Base-by-base conservation (phyloP, 805 yeast species). In the Blastobotrys robertii region DNA sequence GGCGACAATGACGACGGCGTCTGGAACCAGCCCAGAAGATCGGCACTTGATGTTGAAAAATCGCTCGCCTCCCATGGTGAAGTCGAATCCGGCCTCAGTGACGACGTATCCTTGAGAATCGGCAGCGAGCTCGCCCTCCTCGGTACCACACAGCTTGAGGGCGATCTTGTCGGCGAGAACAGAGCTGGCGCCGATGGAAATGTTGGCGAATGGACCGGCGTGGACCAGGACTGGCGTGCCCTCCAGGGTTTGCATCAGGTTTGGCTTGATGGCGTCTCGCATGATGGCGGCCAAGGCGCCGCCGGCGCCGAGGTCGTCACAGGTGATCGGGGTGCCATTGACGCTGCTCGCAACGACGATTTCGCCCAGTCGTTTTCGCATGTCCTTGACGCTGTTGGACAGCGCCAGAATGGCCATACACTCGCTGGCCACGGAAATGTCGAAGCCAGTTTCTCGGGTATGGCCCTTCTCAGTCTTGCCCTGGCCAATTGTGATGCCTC, bases 1-100 rank as follows among this genome's bases (percentile, higher is more conserved):
- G 34, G 97, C 96, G 44, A 90, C 97, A 55, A 90, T 77, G 38
- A 90, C 95, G 44, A 90, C 88, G 37, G 82, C 82, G 62, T 88
- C 94, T 31, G 97, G 97, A 38, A 73, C 69, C 46, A 84, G 72
- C 2, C 95, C 96, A 30, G 94, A 82, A n/a, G 94, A 74, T 62
- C 97, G 80, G 64, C 97, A 87, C 68, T 90, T 90, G 65, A 90
- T 90, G 68, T 90, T 85, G 66, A 90, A 79, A 69, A 90, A 90
- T 57, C 97, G 77, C 72, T 90, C 97, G 52, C 97, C 97, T 53
- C 97, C 97, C 97, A 90, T 90, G 42, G 97, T 90, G 72, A 92
- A 90, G 66, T 90, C 97, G 67, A 90, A 90, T 38, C 97, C 97
- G 38, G 97, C 97, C 64, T 90, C 97, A 39, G 97, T 90, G 48